Evolutionary conservation across 2,329 filamentous ascomycete genomes (phyloP).

Genomic region (Pyricularia sp.): DNA sequence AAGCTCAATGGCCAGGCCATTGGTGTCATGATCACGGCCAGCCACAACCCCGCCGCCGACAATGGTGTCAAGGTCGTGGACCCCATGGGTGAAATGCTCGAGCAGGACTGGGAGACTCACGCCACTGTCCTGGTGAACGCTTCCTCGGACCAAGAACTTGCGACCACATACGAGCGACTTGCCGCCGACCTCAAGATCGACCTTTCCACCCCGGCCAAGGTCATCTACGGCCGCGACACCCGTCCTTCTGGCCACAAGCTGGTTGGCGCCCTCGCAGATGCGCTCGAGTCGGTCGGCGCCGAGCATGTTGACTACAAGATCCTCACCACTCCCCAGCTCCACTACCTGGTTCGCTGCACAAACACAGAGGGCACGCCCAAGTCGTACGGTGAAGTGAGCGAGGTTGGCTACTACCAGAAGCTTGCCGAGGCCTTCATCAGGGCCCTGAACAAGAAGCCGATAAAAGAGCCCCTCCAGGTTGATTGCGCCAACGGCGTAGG

Average conservation of each 20-base stretch:
- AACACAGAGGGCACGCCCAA: conserved; percentile 86
- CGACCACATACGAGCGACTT: conserved; percentile 66
- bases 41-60: conserved; percentile 82
- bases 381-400: conserved; percentile 80
- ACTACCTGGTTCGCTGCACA: conserved; percentile 89
- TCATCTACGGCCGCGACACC: conserved; percentile 88
- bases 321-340: conserved; percentile 93
- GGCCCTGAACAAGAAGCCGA: conserved; percentile 68
- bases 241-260: conserved; percentile 83
- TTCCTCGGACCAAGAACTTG: conserved; percentile 62
- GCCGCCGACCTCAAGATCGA: conserved; percentile 70
- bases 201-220: conserved; percentile 59
- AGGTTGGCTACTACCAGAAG: conserved; percentile 93
- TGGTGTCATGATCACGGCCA: conserved; percentile 93
- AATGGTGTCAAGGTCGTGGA: conserved; percentile 96
- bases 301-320: conserved; percentile 80
- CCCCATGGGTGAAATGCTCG: conserved; percentile 95
- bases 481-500: conserved; percentile 97
- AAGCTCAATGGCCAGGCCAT: conserved; percentile 86
- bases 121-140: conserved; percentile 87
- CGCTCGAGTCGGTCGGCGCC: conserved; percentile 65
- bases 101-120: conserved; percentile 87
- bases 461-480: conserved; percentile 67
- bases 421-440: conserved; percentile 74
- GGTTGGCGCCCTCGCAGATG: conserved; percentile 68